Evolutionary conservation across 176 grass and related monocot genomes (phyloP).

Genomic region (Zoysia pacifica): DNA sequence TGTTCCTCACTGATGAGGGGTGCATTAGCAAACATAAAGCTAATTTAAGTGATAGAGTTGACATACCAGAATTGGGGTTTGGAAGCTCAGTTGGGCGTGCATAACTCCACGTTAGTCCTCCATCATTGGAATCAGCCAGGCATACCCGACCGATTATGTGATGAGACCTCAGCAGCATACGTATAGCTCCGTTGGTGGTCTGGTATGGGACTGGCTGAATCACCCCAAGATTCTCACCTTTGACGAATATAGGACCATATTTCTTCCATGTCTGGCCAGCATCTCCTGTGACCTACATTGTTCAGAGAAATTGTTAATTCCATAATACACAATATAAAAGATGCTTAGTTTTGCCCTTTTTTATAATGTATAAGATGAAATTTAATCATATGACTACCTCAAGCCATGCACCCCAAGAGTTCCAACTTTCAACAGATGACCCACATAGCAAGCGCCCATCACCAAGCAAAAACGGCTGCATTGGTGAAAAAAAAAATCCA

Average conservation of each 20-base stretch:
- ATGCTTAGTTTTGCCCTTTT: background rate
- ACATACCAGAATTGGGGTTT: conserved; percentile 86
- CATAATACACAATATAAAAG: background rate
- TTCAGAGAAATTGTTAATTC: conserved; percentile 10
- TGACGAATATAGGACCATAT: conserved; percentile 77
- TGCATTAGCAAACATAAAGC: conserved; percentile 1
- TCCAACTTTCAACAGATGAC: conserved; percentile 98
- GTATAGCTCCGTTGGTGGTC: conserved; percentile 65
- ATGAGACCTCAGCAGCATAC: conserved; percentile 79
- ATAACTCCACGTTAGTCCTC: conserved; percentile 75
- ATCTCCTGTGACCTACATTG: conserved; percentile 70
- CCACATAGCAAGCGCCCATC: conserved; percentile 81
- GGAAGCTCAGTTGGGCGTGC: conserved; percentile 63
- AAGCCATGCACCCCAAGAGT: conserved; percentile 96
- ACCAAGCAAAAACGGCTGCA: conserved; percentile 85
- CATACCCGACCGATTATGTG: conserved; percentile 55
- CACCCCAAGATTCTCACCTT: conserved; percentile 76
- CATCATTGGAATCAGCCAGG: conserved; percentile 62
- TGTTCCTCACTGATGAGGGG: background rate
- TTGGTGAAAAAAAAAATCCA: conserved; percentile 10
- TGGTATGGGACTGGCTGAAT: conserved; percentile 90
- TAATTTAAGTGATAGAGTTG: background rate
- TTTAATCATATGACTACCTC: conserved; percentile 50
- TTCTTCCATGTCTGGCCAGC: conserved; percentile 72
- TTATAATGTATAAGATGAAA: background rate